Evolutionary conservation across 2,329 filamentous ascomycete species (phyloP).

Genomic region (Pseudocercospora macadamiae): DNA sequence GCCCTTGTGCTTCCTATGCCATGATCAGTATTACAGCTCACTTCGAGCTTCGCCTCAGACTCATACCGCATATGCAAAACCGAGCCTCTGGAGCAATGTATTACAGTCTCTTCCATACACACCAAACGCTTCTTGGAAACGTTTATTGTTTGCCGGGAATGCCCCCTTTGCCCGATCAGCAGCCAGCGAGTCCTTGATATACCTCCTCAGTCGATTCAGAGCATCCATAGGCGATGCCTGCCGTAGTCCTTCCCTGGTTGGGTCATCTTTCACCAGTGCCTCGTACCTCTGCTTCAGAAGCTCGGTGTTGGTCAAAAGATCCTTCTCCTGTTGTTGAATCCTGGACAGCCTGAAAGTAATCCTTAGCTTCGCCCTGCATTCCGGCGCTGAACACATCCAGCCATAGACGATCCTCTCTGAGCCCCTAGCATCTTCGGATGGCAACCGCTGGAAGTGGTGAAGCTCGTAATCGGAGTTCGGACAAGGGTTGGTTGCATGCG

Average conservation of each 20-base stretch:
- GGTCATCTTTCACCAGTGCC: conserved; percentile 54
- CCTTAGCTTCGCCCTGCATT: conserved; percentile 58
- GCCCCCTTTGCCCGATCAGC: conserved; percentile 53
- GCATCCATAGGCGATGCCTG: conserved; percentile 58
- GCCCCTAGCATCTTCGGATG: conserved; percentile 17
- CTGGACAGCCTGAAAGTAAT: conserved; percentile 58
- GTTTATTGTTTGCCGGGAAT: conserved; percentile 64
- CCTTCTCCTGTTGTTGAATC: conserved; percentile 52
- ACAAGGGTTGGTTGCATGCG: conserved; percentile 45
- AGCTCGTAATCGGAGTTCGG: conserved; percentile 56
- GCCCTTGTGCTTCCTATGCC: conserved; percentile 6
- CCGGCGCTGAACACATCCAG: conserved; percentile 63
- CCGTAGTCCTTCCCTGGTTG: conserved; percentile 57
- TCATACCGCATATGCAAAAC: conserved; percentile 52
- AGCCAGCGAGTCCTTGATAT: conserved; percentile 62
- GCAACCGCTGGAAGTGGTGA: conserved; percentile 58
- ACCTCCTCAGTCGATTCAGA: conserved; percentile 60
- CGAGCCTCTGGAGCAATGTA: conserved; percentile 59
- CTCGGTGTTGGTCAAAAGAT: conserved; percentile 57
- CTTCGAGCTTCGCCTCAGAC: not conserved
- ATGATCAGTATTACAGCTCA: not conserved
- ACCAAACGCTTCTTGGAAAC: conserved; percentile 66
- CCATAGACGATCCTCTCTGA: conserved; percentile 41
- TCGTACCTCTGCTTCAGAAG: conserved; percentile 58
- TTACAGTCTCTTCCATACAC: conserved; percentile 56